Conservation (phyloP, 2,329 filamentous ascomycete genomes). For the Aspergillus quadrilineatus region DNA sequence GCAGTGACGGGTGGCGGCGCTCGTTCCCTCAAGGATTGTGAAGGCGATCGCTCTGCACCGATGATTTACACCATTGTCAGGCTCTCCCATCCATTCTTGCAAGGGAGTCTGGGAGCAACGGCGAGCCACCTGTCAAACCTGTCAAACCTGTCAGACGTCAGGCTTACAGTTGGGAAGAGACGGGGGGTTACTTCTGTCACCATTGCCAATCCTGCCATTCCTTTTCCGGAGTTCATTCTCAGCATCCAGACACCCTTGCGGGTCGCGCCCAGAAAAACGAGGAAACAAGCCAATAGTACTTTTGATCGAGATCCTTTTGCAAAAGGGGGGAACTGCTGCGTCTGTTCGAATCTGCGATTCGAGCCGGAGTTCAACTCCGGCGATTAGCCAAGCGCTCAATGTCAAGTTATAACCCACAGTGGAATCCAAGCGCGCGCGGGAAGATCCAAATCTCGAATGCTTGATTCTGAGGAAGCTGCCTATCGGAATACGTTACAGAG, state of each 20-base stretch:
- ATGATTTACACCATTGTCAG: background rate
- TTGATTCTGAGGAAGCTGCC: background rate
- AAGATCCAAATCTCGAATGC: background rate
- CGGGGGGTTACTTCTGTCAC: background rate
- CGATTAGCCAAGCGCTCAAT: too few relatives aligned
- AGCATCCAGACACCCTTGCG: background rate
- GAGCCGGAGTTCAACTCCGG: background rate
- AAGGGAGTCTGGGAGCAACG: background rate
- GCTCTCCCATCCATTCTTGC: background rate
- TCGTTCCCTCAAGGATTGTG: background rate
- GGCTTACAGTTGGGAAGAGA: background rate
- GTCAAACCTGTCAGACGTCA: background rate
- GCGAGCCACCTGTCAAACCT: background rate
- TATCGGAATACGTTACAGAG: background rate
- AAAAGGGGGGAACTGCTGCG: background rate
- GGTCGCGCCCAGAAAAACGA: background rate
- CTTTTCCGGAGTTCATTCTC: background rate
- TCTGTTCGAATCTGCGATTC: background rate
- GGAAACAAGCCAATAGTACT: background rate
- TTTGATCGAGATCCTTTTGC: background rate
- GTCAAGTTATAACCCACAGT: too few relatives aligned
- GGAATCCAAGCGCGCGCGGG: too few relatives aligned
- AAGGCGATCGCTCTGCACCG: slow-evolving; percentile 1
- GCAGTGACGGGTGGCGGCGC: background rate
- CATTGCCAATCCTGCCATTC: background rate